Conservation (phyloP, 176 grass and related monocot genomes). For the Ampelocalamus luodianensis region DNA sequence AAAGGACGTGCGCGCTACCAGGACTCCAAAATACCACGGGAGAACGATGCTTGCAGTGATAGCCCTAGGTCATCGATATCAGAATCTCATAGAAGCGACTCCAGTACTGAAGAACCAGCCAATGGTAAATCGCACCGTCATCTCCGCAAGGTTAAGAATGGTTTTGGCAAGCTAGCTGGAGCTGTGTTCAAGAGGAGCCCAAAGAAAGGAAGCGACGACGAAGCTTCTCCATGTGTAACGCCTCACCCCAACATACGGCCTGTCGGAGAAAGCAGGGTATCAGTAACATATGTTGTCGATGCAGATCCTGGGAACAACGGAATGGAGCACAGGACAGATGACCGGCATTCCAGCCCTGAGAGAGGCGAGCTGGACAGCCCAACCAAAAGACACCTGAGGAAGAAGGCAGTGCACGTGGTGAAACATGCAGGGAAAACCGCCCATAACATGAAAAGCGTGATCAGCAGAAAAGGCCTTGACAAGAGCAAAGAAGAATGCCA, state of each 20-base stretch:
- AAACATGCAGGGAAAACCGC: conserved; percentile 63
- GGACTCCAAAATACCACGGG: conserved; percentile 59
- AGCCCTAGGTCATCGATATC: conserved; percentile 59
- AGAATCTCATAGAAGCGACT: conserved; percentile 66
- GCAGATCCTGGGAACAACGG: conserved; percentile 37
- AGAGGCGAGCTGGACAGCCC: conserved; percentile 39
- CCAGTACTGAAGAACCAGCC: conserved; percentile 61
- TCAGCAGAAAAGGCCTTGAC: conserved; percentile 64
- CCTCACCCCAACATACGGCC: conserved; percentile 58
- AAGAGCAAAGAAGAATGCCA: conserved; percentile 53
- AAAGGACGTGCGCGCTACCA: conserved; percentile 62
- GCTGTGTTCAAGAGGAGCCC: conserved; percentile 56
- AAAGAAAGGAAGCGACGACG: conserved; percentile 42
- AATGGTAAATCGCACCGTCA: conserved; percentile 46
- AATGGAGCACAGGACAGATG: conserved; percentile 24
- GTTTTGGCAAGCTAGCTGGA: conserved; percentile 71
- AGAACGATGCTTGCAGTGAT: conserved; percentile 50
- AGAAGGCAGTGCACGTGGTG: conserved; percentile 63
- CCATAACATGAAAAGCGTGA: conserved; percentile 57
- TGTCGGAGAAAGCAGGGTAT: conserved; percentile 69
- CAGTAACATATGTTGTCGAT: conserved; percentile 55
- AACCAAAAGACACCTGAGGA: conserved; percentile 52
- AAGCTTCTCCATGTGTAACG: conserved; percentile 38
- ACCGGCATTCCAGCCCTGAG: conserved; percentile 33
- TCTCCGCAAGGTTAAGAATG: conserved; percentile 62